phyloP scores from a whole-genome alignment of 495 filamentous ascomycete genomes.

The Penicilliopsis zonata region DNA sequence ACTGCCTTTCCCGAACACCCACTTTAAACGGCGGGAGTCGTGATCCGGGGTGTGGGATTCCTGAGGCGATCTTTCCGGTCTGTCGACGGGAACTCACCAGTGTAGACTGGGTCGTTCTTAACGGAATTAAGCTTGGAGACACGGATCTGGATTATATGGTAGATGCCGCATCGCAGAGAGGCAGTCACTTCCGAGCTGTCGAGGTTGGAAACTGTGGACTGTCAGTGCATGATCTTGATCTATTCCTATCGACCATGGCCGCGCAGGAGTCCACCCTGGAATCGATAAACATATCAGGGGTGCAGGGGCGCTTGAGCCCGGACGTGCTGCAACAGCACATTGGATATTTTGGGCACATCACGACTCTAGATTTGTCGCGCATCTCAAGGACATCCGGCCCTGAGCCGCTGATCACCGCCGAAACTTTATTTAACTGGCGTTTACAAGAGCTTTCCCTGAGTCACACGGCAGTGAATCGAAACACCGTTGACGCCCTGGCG shows the following conservation, averaged over 20 bases:
- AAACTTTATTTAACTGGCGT: slow-evolving; percentile 59
- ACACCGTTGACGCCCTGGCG: slow-evolving; percentile 46
- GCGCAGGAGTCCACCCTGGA: slow-evolving; percentile 64
- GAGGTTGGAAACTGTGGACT: slow-evolving; percentile 72
- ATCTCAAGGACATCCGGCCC: slow-evolving; percentile 47
- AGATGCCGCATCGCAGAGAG: slow-evolving; percentile 50
- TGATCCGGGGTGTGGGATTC: slow-evolving; percentile 65
- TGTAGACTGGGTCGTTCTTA: slow-evolving; percentile 70
- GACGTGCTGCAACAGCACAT: slow-evolving; percentile 50
- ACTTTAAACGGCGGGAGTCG: slow-evolving; percentile 38
- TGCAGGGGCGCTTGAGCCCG: slow-evolving; percentile 59
- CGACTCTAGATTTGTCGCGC: slow-evolving; percentile 61
- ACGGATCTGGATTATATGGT: slow-evolving; percentile 65
- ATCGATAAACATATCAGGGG: slow-evolving; percentile 63
- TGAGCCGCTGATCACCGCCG: slow-evolving; percentile 53
- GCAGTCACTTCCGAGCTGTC: slow-evolving; percentile 62
- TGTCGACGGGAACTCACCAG: slow-evolving; percentile 63
- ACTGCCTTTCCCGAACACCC: slow-evolving; percentile 38
- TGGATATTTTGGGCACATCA: slow-evolving; percentile 54
- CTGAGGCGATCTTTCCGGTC: slow-evolving; percentile 65
- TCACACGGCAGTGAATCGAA: slow-evolving; percentile 46
- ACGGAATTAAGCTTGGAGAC: slow-evolving; percentile 73
- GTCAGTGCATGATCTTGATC: slow-evolving; percentile 37
- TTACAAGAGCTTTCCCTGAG: slow-evolving; percentile 64
- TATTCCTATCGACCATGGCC: slow-evolving; percentile 30